A percentile compares a stretch with the other conserved stretches of the same genome.
phyloP scores from a whole-genome alignment of 441 rosid species.

The Adansonia rubrostipa region DNA sequence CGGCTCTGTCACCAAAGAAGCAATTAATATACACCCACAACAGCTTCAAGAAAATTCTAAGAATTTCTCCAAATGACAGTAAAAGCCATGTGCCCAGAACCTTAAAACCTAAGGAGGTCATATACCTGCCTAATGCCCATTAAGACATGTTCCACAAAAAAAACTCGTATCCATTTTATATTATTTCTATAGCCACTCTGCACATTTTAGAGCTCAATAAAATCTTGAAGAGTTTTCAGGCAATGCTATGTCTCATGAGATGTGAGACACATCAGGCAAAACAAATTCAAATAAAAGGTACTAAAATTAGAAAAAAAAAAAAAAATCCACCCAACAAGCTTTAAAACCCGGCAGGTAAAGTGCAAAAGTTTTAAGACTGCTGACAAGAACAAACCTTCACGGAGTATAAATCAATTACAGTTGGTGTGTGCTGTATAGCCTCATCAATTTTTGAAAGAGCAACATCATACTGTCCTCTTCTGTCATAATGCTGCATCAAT shows the following conservation, averaged over 20 bases:
- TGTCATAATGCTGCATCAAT: constrained; percentile 91
- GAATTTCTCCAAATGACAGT: not conserved
- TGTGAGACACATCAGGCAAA: not conserved
- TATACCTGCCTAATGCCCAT: constrained; percentile 3
- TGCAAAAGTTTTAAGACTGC: constrained; percentile 13
- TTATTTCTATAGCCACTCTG: not conserved
- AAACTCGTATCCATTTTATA: not conserved
- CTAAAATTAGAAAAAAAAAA: not conserved
- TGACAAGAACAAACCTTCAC: constrained; percentile 70
- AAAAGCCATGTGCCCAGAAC: not conserved
- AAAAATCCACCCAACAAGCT: too few relatives aligned
- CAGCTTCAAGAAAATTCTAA: constrained; percentile 16
- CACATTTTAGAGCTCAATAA: not conserved
- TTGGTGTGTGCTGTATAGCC: constrained; percentile 96
- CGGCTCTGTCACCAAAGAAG: constrained; percentile 70
- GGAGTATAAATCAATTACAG: constrained; percentile 95
- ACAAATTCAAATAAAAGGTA: not conserved
- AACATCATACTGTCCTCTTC: constrained; percentile 77
- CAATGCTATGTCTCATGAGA: not conserved
- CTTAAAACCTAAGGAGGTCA: constrained; percentile 5
- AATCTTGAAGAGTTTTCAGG: not conserved
- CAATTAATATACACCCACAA: not conserved
- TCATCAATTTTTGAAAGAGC: constrained; percentile 89
- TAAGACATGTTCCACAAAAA: not conserved
- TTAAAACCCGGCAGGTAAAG: not conserved